Conservation (phyloP, 83 land plant species). For the Picea engelmannii region DNA sequence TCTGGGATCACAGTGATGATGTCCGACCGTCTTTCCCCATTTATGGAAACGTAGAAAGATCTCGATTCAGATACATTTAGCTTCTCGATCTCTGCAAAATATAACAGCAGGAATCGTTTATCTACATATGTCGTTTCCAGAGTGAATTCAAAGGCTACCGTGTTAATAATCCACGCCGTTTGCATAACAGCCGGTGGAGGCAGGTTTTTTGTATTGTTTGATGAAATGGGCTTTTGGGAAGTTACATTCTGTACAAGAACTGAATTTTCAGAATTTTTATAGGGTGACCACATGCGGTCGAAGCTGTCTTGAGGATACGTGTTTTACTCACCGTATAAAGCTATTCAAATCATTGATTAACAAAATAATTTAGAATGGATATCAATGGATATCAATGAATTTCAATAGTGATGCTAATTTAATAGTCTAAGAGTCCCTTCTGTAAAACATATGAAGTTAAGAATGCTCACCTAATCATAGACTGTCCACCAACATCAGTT, state of each 20-base stretch:
- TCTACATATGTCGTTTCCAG: background rate
- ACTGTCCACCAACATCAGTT: background rate
- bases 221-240: background rate
- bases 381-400: background rate
- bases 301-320: background rate
- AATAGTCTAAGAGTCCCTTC: background rate
- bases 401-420: background rate
- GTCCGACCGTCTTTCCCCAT: background rate
- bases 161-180: background rate
- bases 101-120: background rate
- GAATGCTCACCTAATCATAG: background rate
- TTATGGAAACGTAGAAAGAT: background rate
- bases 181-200: background rate
- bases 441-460: background rate
- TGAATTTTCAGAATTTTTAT: background rate
- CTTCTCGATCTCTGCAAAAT: background rate
- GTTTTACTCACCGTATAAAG: background rate
- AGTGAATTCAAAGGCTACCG: background rate
- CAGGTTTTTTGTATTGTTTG: background rate
- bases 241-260: background rate
- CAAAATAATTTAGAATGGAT: background rate
- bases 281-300: background rate
- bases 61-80: background rate
- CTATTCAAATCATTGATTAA: background rate
- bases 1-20: background rate